Base-by-base conservation (phyloP, 805 yeast species). In the Lipomyces oligophaga region DNA sequence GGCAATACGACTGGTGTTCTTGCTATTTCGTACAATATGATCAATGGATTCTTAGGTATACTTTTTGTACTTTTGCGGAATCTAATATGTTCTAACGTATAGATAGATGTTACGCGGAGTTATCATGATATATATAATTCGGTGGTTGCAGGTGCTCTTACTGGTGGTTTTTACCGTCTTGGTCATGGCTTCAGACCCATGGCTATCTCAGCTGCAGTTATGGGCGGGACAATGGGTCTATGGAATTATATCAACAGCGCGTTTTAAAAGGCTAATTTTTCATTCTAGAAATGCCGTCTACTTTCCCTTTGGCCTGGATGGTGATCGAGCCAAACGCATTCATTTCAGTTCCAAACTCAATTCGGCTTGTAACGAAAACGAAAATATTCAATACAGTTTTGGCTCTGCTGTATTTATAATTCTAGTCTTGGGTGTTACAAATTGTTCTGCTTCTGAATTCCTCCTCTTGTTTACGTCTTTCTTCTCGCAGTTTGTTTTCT, bases 1-100 rank as follows among this genome's bases (percentile, higher is more conserved):
- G 98, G 97, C 59, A 93, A 93, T 72, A 81, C 83, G 43, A 95
- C 96, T 13, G 98, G 97, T 71, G 94, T 88, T 18, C 74, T 93
- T 58, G 96, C 97, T 20, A 69, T 93, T 60, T 77, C 84, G 55
- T 93, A 93, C 70, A 93, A 93, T 70, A 66, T 90, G 57, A 74
- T 86, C 58, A 89, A 88, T 68, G 79, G 93, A 24, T 64, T 82
- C 8, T 38, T 52, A 33, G 52, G 55, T 50, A 43, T 8, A 52
- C 40, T 26, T 10, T 26, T 26, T 26, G 11, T 8, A 13, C 30
- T 10, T 26, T 26, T 8, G 30, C 8, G 13, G 30, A 13, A n/a
- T 13, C 18, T 31, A 11, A 21, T 13, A 19, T 20, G 16, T 22
- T 22, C 20, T 22, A 16, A 16, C 13, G 16, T 11, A n/a, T 20